Evolutionary conservation across 1,284 basidiomycete species (phyloP).

Genomic region (Volvariella surrecta): DNA sequence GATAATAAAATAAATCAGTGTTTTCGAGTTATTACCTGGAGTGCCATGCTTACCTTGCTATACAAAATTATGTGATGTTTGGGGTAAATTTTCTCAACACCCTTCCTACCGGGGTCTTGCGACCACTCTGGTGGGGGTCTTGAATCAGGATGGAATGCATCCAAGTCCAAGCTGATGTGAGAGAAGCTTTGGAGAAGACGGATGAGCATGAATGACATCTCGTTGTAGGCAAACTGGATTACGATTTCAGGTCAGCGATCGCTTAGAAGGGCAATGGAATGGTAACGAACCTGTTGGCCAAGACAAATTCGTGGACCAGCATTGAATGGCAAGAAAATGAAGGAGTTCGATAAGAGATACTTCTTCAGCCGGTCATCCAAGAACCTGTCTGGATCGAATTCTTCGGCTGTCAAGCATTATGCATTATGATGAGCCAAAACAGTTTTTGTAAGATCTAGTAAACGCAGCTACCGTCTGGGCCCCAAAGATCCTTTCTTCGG

Average conservation of each 20-base stretch:
- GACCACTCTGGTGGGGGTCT: conserved; percentile 27
- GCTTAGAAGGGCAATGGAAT: conserved; percentile 36
- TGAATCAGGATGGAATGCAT: conserved; percentile 25
- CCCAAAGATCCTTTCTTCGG: conserved; percentile 55
- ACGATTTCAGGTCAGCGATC: too few relatives aligned
- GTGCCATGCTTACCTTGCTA: too few relatives aligned
- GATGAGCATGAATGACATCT: too few relatives aligned
- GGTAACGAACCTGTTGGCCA: too few relatives aligned
- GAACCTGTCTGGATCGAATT: conserved; percentile 54
- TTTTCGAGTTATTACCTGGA: not conserved
- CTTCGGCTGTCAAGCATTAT: too few relatives aligned
- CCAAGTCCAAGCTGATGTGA: conserved; percentile 31
- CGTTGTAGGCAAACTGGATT: conserved; percentile 30
- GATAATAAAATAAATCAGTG: not conserved
- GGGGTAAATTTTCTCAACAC: conserved; percentile 33
- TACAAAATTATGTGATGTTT: conserved; percentile 50
- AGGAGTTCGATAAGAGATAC: conserved; percentile 41
- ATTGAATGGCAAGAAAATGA: conserved; percentile 48
- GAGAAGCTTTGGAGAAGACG: too few relatives aligned
- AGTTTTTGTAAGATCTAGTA: not conserved
- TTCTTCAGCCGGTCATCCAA: conserved; percentile 36
- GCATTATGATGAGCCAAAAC: not conserved
- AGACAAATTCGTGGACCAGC: conserved; percentile 42
- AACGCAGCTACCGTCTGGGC: conserved; percentile 40
- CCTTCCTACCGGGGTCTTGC: conserved; percentile 21